Evolutionary conservation across 306 rosid species (phyloP).

Genomic region (peach (Prunus persica)): DNA sequence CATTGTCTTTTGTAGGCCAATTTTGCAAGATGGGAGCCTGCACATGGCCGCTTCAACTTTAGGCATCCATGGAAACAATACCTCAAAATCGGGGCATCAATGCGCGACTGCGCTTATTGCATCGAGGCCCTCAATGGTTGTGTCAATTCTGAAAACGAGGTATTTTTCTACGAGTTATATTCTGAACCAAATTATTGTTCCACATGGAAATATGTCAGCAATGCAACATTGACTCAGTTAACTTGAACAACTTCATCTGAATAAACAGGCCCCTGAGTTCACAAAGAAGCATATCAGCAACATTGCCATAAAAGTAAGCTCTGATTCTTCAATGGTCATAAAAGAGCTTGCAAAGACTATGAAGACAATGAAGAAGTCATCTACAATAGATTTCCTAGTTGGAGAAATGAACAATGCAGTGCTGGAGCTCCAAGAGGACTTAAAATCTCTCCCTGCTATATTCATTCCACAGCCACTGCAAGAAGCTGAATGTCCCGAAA

Average conservation of each 20-base stretch:
- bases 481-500: conserved; percentile 14
- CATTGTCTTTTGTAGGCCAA: conserved; percentile 52
- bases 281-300: conserved; percentile 45
- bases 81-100: conserved; percentile 62
- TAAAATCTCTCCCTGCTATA: conserved; percentile 43
- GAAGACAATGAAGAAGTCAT: conserved; percentile 65
- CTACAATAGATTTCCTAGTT: conserved; percentile 34
- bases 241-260: not conserved
- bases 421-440: conserved; percentile 43
- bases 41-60: conserved; percentile 73
- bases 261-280: conserved; percentile 42
- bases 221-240: not conserved
- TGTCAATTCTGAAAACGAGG: conserved; percentile 55
- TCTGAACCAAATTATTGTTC: no score
- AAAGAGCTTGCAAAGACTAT: conserved; percentile 50
- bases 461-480: conserved; percentile 3
- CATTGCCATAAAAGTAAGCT: conserved; percentile 42
- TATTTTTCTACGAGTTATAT: not conserved
- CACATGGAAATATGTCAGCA: not conserved
- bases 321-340: conserved; percentile 41
- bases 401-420: conserved; percentile 57
- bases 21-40: conserved; percentile 90
- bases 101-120: conserved; percentile 77
- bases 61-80: conserved; percentile 88
- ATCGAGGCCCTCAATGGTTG: conserved; percentile 78